Percentiles rank a stretch among this genome's conserved stretches.
Evolutionary conservation across 805 yeast genomes (phyloP).

Genomic region (Lachancea thermotolerans): DNA sequence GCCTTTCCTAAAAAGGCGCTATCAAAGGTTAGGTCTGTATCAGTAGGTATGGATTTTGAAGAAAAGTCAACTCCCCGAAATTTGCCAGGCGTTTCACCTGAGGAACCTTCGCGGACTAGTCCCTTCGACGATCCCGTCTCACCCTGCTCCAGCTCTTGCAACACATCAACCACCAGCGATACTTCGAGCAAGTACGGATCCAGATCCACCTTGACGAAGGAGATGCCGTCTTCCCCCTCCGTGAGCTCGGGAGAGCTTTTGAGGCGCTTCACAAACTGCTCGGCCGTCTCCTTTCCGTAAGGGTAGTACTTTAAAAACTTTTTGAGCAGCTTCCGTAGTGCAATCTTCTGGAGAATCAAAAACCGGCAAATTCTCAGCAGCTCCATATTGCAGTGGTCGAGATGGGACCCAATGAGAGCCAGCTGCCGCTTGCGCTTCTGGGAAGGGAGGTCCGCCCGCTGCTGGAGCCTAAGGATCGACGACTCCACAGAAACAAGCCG

Average conservation of each 20-base stretch:
- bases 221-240: slow-evolving; percentile 35
- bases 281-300: slow-evolving; percentile 10
- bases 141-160: slow-evolving; percentile 19
- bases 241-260: slow-evolving; percentile 13
- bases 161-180: slow-evolving; percentile 38
- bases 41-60: background rate
- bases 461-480: slow-evolving; percentile 17
- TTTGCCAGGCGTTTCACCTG: background rate
- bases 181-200: slow-evolving; percentile 44
- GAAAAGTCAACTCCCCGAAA: background rate
- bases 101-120: background rate
- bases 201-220: slow-evolving; percentile 45
- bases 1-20: slow-evolving; percentile 32
- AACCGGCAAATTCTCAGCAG: slow-evolving; percentile 50
- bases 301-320: slow-evolving; percentile 34
- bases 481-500: slow-evolving; percentile 25
- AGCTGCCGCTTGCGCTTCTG: slow-evolving; percentile 11
- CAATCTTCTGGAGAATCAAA: slow-evolving; percentile 54
- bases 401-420: slow-evolving; percentile 13
- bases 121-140: background rate
- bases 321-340: slow-evolving; percentile 53
- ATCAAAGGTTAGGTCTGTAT: slow-evolving; percentile 31
- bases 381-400: slow-evolving; percentile 28
- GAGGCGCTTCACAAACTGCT: slow-evolving; percentile 12
- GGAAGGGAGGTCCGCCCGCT: background rate